Evolutionary conservation across 2,329 filamentous ascomycete species (phyloP), one percentile per base, ranked within the genome.

Genomic region (Fusarium albosuccineum): DNA sequence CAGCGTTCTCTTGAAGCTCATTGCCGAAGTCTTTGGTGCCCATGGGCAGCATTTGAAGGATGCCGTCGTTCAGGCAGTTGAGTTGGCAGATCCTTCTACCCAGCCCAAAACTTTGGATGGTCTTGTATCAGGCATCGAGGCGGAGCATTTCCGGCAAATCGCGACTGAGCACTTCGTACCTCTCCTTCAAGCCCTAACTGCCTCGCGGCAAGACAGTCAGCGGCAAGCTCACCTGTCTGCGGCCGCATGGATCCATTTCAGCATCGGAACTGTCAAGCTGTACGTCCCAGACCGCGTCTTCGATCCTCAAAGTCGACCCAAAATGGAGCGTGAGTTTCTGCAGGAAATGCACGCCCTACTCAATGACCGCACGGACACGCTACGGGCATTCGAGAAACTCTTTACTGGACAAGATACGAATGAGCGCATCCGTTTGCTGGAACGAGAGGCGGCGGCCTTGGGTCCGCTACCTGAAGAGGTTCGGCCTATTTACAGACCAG

Each of bases 231-330:
- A 80, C 30, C 71, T 77, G 44, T 80, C 78, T 6, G 79, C 80
- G 6, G 79, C 91, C 22, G 90, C 92, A 6, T 96, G 94, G 88
- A 84, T 94, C 29, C 85, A 91, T 51, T 89, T 97, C 62, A 91
- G 92, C 2, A 79, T 94, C 17, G 90, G 90, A 14, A 87, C 91
- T 39, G 83, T 98, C 48, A 87, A 87, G 64, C 83, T 97, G 3
- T 97, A 95, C 74, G 89, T 98, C 3, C 94, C 97, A 0, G 91
- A 97, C 76, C 90, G 91, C 68, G 86, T 92, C 4, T 96, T 95
- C 72, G 96, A 99, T 76, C 96, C 96, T 1, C 87, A 90, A 61
- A 82, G 90, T 60, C 83, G 86, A 52, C 86, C 87, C 6, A 82
- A 86, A 52, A 86, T 97, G 16, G 90, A 93, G 70, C 86, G 88